These are phyloP conservation scores for Myxozyma neglecta DNA, from an alignment of 805 yeast species.

Conservation along the genomic window DNA sequence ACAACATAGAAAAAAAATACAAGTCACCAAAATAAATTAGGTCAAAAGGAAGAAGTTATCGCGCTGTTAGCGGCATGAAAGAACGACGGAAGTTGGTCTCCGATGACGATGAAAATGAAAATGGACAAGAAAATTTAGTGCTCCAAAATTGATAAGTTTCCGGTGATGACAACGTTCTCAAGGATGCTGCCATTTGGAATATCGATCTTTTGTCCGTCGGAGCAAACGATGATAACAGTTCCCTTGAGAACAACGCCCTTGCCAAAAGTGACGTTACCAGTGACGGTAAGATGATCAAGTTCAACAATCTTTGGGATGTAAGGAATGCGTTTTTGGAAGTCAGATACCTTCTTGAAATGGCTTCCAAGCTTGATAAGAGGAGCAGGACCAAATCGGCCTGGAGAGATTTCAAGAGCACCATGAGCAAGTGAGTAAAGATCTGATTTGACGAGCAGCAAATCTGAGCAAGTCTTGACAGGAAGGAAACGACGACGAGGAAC, in stretches of 20 bases:
- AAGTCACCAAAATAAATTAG: too few species aligned
- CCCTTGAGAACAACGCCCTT: constrained; percentile 90
- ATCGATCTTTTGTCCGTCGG: constrained; percentile 94
- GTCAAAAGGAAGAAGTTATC: too few species aligned
- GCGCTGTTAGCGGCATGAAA: too few species aligned
- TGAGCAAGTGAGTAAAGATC: constrained; percentile 88
- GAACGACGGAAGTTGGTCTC: too few species aligned
- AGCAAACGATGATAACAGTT: constrained; percentile 95
- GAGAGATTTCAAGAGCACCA: constrained; percentile 83
- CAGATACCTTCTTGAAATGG: constrained; percentile 92
- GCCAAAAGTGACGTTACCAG: constrained; percentile 93
- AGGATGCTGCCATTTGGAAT: constrained; percentile 94
- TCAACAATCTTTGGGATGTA: constrained; percentile 96
- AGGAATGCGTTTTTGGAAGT: constrained; percentile 84
- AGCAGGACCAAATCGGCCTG: constrained; percentile 81
- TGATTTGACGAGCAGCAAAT: constrained; percentile 88
- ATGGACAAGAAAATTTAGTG: constrained; percentile 49
- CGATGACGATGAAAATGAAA: not conserved
- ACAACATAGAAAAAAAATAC: too few species aligned
- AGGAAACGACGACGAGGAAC: constrained; percentile 97
- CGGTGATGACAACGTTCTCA: constrained; percentile 96
- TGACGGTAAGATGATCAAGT: constrained; percentile 94
- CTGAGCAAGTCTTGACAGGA: constrained; percentile 98
- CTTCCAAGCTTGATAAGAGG: constrained; percentile 96
- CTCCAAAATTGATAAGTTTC: constrained; percentile 90